Percentiles rank a stretch among this genome's conserved stretches.
These are phyloP conservation scores for Herpotrichia juniperi DNA, from an alignment of 2,329 filamentous ascomycete species.

Conservation along the genomic window DNA sequence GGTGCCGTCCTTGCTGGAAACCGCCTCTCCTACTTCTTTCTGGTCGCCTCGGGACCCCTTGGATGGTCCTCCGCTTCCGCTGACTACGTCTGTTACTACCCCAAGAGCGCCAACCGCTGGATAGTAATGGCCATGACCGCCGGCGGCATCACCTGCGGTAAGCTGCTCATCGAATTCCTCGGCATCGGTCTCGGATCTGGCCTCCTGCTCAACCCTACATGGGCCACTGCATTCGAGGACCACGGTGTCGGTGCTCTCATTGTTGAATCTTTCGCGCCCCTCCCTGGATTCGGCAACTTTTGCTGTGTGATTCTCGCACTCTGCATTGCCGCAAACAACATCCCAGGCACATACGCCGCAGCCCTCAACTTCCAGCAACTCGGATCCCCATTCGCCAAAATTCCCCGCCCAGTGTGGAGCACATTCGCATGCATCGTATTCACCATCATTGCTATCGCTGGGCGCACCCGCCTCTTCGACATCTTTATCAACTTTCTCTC, in stretches of 20 bases:
- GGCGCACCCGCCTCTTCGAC: constrained; percentile 61
- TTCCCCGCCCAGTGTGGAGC: constrained; percentile 73
- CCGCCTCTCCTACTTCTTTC: constrained; percentile 69
- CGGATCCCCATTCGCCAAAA: constrained; percentile 60
- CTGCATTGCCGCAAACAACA: constrained; percentile 73
- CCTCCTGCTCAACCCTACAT: constrained; percentile 57
- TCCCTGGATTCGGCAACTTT: constrained; percentile 73
- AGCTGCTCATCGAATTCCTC: constrained; percentile 64
- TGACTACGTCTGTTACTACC: constrained; percentile 71
- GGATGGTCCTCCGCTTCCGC: constrained; percentile 66
- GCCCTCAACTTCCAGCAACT: constrained; percentile 71
- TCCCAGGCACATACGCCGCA: constrained; percentile 71
- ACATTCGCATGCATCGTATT: constrained; percentile 58
- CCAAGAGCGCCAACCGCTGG: constrained; percentile 55
- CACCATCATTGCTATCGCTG: constrained; percentile 70
- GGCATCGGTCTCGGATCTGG: constrained; percentile 68
- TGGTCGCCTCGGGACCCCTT: constrained; percentile 67
- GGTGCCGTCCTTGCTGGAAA: constrained; percentile 59
- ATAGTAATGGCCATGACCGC: constrained; percentile 62
- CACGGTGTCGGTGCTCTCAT: constrained; percentile 66
- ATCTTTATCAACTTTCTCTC: constrained; percentile 67
- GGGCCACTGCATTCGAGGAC: constrained; percentile 60
- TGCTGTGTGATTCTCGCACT: constrained; percentile 71
- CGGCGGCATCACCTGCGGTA: constrained; percentile 60
- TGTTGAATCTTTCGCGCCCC: constrained; percentile 62